Conservation (phyloP, 78 protist species). For the Guillardia theta region DNA sequence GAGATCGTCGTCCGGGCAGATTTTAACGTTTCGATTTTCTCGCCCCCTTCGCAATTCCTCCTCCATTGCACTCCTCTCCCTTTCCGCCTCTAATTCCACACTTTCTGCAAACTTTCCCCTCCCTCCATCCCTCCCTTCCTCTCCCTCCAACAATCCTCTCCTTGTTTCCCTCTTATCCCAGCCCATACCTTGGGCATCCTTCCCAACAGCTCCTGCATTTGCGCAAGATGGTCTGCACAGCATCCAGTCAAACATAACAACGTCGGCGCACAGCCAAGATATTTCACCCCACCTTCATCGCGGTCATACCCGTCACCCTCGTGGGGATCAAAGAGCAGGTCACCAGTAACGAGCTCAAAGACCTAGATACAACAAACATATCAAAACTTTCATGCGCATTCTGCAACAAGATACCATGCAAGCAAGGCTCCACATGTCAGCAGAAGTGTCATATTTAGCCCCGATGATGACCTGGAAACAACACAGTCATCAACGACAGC, state of each 20-base stretch:
- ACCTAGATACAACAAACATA: background rate
- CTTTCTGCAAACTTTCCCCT: too few relatives aligned
- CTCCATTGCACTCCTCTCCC: too few relatives aligned
- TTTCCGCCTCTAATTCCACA: too few relatives aligned
- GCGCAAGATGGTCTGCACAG: conserved; percentile 65
- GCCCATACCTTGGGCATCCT: conserved; percentile 65
- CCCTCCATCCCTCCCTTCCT: too few relatives aligned
- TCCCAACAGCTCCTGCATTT: conserved; percentile 83
- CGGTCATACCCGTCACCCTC: conserved; percentile 53
- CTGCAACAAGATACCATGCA: conserved; percentile 67
- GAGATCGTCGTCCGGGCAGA: too few relatives aligned
- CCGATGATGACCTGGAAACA: conserved; percentile 28
- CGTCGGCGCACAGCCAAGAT: background rate
- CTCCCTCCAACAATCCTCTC: too few relatives aligned
- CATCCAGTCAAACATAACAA: background rate
- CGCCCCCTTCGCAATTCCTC: too few relatives aligned
- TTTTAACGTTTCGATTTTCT: too few relatives aligned
- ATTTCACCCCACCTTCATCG: too few relatives aligned
- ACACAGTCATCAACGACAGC: background rate
- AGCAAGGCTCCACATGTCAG: conserved; percentile 61
- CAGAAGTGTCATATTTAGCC: background rate
- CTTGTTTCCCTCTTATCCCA: too few relatives aligned
- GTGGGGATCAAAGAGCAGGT: conserved; percentile 55
- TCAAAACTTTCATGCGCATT: too few relatives aligned
- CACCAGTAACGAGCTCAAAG: conserved; percentile 49